These are phyloP conservation scores for Diaporthe citri DNA, from an alignment of 2,329 filamentous ascomycete genomes.

Conservation along the genomic window DNA sequence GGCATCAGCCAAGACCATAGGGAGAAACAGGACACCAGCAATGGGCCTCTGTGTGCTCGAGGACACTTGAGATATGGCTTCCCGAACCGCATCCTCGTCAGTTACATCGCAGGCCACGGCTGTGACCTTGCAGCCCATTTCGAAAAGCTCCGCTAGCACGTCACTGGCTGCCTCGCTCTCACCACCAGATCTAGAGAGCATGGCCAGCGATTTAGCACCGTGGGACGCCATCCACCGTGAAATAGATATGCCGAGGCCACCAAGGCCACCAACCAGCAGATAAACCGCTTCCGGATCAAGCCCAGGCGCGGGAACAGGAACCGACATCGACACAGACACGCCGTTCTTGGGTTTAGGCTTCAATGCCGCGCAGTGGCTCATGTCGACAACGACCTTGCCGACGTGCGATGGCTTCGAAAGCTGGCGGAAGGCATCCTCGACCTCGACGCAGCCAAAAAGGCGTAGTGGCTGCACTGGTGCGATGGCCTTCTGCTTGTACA, in stretches of 20 bases:
- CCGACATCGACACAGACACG: slow-evolving; percentile 4
- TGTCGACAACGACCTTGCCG: slow-evolving; percentile 55
- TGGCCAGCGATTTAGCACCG: slow-evolving; percentile 1
- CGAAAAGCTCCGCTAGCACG: not conserved
- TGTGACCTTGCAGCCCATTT: not conserved
- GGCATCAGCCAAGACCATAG: slow-evolving; percentile 29
- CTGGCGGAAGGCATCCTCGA: slow-evolving; percentile 51
- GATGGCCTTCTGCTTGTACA: slow-evolving; percentile 37
- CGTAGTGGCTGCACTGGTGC: slow-evolving; percentile 42
- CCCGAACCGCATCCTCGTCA: not conserved
- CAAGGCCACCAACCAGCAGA: slow-evolving; percentile 46
- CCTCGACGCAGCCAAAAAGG: slow-evolving; percentile 43
- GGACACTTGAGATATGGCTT: not conserved
- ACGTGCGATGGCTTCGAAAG: slow-evolving; percentile 56
- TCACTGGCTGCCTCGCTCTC: slow-evolving; percentile 5
- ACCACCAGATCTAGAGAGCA: slow-evolving; percentile 23
- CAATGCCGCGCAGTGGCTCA: slow-evolving; percentile 40
- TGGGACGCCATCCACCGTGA: slow-evolving; percentile 27
- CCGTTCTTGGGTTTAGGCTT: not conserved
- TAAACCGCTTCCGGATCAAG: slow-evolving; percentile 41
- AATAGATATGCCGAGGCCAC: slow-evolving; percentile 21
- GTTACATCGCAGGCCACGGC: slow-evolving; percentile 4
- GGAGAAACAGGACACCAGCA: not conserved
- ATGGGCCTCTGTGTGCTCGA: not conserved
- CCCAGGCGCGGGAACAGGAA: slow-evolving; percentile 39